phyloP scores from a whole-genome alignment of 441 rosid species.

The Arabidopsis hybrid region DNA sequence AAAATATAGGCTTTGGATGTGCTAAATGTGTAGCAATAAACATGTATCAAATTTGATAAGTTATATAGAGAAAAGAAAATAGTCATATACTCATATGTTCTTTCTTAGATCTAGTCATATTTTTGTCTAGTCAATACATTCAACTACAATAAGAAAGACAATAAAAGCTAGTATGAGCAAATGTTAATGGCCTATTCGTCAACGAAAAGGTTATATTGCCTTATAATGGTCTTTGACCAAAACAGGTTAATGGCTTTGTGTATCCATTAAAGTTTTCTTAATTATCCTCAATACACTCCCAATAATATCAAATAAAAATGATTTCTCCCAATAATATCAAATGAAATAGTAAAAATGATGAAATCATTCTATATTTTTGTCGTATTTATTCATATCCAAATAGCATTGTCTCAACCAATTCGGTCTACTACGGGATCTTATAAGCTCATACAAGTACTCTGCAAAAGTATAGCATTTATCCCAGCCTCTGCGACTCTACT shows the following conservation, averaged over 20 bases:
- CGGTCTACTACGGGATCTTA: background rate
- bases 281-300: no score
- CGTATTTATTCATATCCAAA: conserved; percentile 23
- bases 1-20: no score
- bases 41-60: no score
- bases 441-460: background rate
- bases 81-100: no score
- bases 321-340: no score
- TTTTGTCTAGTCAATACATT: conserved; percentile 18
- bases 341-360: conserved; percentile 37
- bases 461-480: background rate
- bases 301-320: background rate
- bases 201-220: background rate
- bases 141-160: background rate
- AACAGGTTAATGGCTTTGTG: no score
- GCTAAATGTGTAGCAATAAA: no score
- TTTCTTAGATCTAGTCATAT: background rate
- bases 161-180: background rate
- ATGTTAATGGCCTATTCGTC: background rate
- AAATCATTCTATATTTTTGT: conserved; percentile 11
- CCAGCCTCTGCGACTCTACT: conserved; percentile 14
- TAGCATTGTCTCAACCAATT: conserved; percentile 15
- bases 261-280: no score
- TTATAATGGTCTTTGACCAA: background rate
- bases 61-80: background rate